Evolutionary conservation across 371 early-diverging fungal species (phyloP), one percentile per base, ranked within the genome.

Genomic region (Mortierella sp.): DNA sequence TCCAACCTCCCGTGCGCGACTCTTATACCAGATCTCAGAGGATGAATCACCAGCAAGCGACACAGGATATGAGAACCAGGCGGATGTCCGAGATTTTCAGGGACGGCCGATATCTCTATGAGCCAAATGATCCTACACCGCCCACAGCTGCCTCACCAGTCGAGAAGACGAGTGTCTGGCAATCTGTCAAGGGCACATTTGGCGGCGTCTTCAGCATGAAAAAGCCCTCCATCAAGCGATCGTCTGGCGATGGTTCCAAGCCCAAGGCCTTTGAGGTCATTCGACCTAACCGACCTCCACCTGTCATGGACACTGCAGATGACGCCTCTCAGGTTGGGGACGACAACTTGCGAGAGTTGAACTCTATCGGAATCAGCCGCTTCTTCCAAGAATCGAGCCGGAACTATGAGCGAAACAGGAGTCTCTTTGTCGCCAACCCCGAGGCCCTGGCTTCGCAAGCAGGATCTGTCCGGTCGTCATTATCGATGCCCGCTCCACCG

Each of bases 181-280:
- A 58, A 8, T 74, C 81, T 1, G 48, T 84, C 55, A 81, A 79
- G 24, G 83, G 71, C 1, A 58, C 83, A 12, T 2, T 86, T 1
- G 83, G 86, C 24, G 75, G 77, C 5, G 27, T 81, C 8, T 71
- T 85, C 18, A 74, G 46, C 21, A 43, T 78, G 14, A 70, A 80
- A 11, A 82, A 75, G 24, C 38, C 73, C 24, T 65, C 79, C 4
- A 51, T 46, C 16, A 78, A 74, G 38, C 63, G 65, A 21, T 41
- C 79, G 3, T 46, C 38, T 2, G 74, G 77, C 1, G 80, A 80
- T 21, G 76, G 80, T 27, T 32, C 83, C 6, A 86, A 82, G 44
- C 83, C 87, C 72, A 86, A 86, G 49, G 87, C 86, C 3, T 86
- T 86, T 70, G 86, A 86, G 16, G 86, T 86, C n/a, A 86, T 86